These are phyloP conservation scores for Apostasia ramifera DNA, from an alignment of 106 monocot genomes.

Conservation along the genomic window DNA sequence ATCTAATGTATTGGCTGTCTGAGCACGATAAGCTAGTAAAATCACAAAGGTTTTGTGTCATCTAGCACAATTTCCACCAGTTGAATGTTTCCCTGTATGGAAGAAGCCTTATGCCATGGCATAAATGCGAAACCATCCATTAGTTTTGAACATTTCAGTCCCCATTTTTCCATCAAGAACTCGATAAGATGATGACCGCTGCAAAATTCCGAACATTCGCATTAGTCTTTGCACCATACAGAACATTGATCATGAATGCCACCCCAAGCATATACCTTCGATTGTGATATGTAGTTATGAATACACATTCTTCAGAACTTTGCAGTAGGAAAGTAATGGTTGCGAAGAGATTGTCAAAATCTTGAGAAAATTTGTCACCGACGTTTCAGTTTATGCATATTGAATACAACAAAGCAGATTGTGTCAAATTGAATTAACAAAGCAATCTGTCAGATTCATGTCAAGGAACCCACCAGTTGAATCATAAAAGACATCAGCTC, in stretches of 20 bases:
- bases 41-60: conserved; percentile 1
- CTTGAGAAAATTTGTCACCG: conserved; percentile 23
- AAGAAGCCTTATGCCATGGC: conserved; percentile 65
- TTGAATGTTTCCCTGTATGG: conserved; percentile 84
- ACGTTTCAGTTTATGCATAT: conserved; percentile 1
- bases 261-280: conserved; percentile 41
- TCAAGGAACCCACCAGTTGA: conserved; percentile 34
- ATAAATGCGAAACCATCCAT: conserved; percentile 85
- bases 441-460: background rate
- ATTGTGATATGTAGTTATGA: conserved; percentile 86
- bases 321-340: conserved; percentile 73
- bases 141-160: conserved; percentile 71
- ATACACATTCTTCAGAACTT: conserved; percentile 65
- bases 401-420: background rate
- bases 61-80: conserved; percentile 67
- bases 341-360: conserved; percentile 89
- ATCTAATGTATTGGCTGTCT: too few species aligned
- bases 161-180: conserved; percentile 97
- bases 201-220: conserved; percentile 10
- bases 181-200: conserved; percentile 96
- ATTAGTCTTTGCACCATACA: background rate
- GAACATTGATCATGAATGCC: background rate
- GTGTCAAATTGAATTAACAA: background rate
- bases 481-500: conserved; percentile 92
- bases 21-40: too few species aligned